Evolutionary conservation across 768 basidiomycete species (phyloP).

Genomic region (Lentinula aciculospora): DNA sequence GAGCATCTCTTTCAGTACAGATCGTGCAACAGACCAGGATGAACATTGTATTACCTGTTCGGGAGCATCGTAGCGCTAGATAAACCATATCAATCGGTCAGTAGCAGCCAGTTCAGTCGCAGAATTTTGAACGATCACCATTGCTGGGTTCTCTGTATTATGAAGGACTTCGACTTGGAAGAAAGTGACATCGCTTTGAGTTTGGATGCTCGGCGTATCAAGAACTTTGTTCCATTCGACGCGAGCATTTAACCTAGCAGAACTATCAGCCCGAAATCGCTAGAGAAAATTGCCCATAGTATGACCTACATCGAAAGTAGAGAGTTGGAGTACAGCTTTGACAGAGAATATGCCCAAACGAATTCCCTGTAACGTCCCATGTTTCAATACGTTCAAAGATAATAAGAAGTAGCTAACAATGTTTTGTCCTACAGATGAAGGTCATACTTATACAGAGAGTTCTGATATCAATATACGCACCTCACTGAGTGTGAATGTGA

Average conservation of each 20-base stretch:
- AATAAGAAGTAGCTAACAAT: not conserved
- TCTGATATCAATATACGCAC: not conserved
- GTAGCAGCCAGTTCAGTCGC: not conserved
- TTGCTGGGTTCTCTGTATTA: not conserved
- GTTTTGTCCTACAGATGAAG: not conserved
- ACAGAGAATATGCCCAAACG: slow-evolving; percentile 5
- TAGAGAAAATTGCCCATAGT: not conserved
- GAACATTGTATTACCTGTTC: not conserved
- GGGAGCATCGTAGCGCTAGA: not conserved
- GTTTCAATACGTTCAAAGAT: not conserved
- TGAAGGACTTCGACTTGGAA: not conserved
- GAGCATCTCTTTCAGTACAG: not conserved
- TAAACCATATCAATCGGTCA: not conserved
- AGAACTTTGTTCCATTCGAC: slow-evolving; percentile 2
- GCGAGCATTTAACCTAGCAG: slow-evolving; percentile 6
- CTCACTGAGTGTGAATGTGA: not conserved
- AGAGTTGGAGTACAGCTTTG: slow-evolving; percentile 5
- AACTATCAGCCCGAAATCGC: too few species aligned
- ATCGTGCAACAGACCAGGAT: not conserved
- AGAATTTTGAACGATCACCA: not conserved
- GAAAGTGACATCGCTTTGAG: not conserved
- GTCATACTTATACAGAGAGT: not conserved
- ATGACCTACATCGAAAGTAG: slow-evolving; percentile 2
- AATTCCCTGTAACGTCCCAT: not conserved
- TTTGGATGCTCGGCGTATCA: not conserved